A percentile compares a stretch with the other conserved stretches of the same genome.
Evolutionary conservation across 495 filamentous ascomycete species (phyloP).

Genomic region (Lepidopterella palustris): DNA sequence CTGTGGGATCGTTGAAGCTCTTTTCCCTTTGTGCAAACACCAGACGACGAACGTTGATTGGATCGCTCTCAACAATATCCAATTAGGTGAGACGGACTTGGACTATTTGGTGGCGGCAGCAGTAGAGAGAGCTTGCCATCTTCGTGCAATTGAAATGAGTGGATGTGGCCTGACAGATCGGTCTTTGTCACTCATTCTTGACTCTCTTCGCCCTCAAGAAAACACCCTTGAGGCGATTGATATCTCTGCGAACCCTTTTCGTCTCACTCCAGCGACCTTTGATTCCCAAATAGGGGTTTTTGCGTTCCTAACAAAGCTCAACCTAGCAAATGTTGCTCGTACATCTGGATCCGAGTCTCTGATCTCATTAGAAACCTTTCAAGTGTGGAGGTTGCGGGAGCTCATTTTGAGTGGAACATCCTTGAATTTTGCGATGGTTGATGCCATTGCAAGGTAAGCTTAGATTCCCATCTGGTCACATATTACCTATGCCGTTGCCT

Average conservation of each 20-base stretch:
- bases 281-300: constrained; percentile 60
- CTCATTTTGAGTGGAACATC: constrained; percentile 60
- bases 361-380: constrained; percentile 57
- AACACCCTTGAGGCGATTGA: constrained; percentile 69
- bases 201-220: constrained; percentile 57
- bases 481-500: neutral
- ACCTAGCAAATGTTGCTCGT: constrained; percentile 60
- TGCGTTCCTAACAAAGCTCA: constrained; percentile 62
- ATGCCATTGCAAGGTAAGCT: constrained; percentile 35
- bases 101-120: constrained; percentile 65
- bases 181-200: constrained; percentile 50
- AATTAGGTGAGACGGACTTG: constrained; percentile 73
- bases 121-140: constrained; percentile 55
- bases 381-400: constrained; percentile 71
- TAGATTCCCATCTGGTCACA: neutral
- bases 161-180: constrained; percentile 64
- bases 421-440: constrained; percentile 45
- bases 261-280: constrained; percentile 57
- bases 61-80: constrained; percentile 75
- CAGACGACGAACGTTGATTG: constrained; percentile 72
- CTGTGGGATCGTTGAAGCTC: constrained; percentile 71
- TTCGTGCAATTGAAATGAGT: constrained; percentile 77
- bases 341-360: constrained; percentile 59
- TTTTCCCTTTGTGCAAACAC: constrained; percentile 68
- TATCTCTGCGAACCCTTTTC: constrained; percentile 68